Conservation (phyloP, 2,329 filamentous ascomycete genomes). For the Claviceps sp. region DNA sequence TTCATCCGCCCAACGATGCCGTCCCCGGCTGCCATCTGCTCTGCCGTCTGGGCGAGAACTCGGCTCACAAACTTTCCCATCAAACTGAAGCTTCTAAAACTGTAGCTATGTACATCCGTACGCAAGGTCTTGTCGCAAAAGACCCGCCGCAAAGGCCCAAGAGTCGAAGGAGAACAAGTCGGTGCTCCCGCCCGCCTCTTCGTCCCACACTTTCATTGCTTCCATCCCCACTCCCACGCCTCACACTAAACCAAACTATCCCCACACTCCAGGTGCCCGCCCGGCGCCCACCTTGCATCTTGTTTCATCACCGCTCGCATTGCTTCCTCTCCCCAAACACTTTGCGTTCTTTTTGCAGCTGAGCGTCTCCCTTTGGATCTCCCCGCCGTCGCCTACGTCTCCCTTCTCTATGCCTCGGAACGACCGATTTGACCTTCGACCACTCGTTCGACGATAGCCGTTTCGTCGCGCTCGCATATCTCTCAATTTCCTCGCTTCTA, state of each 20-base stretch:
- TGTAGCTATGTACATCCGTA: not conserved
- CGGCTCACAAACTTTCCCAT: not conserved
- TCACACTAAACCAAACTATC: not conserved
- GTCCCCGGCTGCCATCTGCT: not conserved
- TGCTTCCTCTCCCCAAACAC: conserved; percentile 3
- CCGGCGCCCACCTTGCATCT: conserved; percentile 3
- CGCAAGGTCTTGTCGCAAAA: too few species aligned
- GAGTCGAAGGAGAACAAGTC: not conserved
- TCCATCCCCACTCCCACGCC: not conserved
- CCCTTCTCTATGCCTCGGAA: conserved; percentile 3
- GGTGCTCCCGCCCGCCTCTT: too few species aligned
- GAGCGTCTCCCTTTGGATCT: not conserved
- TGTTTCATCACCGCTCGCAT: conserved; percentile 8
- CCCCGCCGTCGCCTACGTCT: not conserved
- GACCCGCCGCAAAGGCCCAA: not conserved
- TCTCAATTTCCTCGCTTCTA: too few species aligned
- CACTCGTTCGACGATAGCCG: conserved; percentile 5
- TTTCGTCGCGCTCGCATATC: not conserved
- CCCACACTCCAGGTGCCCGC: not conserved
- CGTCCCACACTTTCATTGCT: not conserved
- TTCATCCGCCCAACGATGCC: not conserved
- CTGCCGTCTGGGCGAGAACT: not conserved
- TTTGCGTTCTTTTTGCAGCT: not conserved
- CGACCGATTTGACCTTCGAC: not conserved
- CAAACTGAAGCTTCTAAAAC: not conserved